Percentiles rank a stretch among this genome's conserved stretches.
Conservation (phyloP, 495 filamentous ascomycete genomes). For the Recurvomyces mirabilis region DNA sequence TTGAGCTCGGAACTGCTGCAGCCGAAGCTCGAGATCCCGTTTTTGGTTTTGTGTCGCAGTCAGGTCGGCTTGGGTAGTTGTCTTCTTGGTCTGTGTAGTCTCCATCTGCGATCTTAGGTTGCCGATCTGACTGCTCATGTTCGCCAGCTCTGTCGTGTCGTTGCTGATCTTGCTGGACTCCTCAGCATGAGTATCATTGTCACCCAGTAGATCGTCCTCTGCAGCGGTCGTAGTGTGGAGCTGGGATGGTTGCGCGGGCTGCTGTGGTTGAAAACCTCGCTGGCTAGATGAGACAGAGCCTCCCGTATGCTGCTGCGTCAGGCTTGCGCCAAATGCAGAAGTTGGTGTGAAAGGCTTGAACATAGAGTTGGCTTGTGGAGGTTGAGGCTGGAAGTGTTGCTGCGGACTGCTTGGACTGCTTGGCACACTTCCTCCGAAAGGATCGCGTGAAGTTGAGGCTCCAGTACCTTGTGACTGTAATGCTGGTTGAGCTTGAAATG, state of each 20-base stretch:
- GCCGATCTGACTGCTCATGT: conserved; percentile 88
- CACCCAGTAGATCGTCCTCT: conserved; percentile 86
- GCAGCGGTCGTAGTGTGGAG: conserved; percentile 22
- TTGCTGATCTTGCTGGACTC: conserved; percentile 73
- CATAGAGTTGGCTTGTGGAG: conserved; percentile 34
- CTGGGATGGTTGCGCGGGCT: conserved; percentile 25
- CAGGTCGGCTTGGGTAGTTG: conserved; percentile 64
- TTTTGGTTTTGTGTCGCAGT: conserved; percentile 73
- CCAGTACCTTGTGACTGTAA: conserved; percentile 13
- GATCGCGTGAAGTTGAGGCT: conserved; percentile 38
- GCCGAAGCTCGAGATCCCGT: conserved; percentile 75
- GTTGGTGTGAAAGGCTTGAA: conserved; percentile 89
- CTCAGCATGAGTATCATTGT: conserved; percentile 64
- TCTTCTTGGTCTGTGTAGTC: conserved; percentile 71
- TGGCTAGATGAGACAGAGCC: conserved; percentile 44
- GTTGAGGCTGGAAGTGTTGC: conserved; percentile 24
- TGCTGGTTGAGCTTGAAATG: conserved; percentile 7
- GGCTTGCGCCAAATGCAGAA: conserved; percentile 75
- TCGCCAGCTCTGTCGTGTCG: conserved; percentile 89
- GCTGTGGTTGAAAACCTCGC: conserved; percentile 31
- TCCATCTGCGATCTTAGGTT: conserved; percentile 86
- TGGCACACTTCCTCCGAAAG: conserved; percentile 43
- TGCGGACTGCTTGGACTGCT: conserved; percentile 41
- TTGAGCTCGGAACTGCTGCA: conserved; percentile 69
- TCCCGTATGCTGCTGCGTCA: conserved; percentile 69